These are phyloP conservation scores for Fusarium sp. DNA, from an alignment of 2,329 filamentous ascomycete genomes.

Conservation along the genomic window DNA sequence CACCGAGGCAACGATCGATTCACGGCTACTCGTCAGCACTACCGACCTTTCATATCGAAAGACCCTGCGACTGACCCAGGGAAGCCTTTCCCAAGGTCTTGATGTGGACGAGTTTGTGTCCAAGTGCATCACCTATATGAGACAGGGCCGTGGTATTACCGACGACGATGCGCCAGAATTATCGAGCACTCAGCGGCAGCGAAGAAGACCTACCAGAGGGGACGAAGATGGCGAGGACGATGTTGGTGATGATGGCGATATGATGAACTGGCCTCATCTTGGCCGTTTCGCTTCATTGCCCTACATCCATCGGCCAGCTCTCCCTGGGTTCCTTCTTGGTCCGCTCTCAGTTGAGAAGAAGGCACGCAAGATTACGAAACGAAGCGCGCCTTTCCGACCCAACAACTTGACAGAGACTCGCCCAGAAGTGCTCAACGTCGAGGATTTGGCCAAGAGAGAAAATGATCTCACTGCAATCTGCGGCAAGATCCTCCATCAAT, in stretches of 20 bases:
- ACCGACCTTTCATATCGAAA: conserved; percentile 85
- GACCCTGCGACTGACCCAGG: conserved; percentile 77
- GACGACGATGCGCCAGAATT: conserved; percentile 63
- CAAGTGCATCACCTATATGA: conserved; percentile 91
- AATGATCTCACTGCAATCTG: conserved; percentile 84
- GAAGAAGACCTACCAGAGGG: conserved; percentile 49
- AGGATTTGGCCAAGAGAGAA: conserved; percentile 81
- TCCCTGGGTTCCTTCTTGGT: conserved; percentile 87
- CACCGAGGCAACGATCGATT: conserved; percentile 89
- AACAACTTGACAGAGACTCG: conserved; percentile 76
- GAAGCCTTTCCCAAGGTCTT: conserved; percentile 77
- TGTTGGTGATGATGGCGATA: conserved; percentile 78
- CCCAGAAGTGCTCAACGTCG: conserved; percentile 80
- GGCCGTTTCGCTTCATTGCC: conserved; percentile 82
- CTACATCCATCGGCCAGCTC: conserved; percentile 76
- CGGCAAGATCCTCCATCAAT: conserved; percentile 73
- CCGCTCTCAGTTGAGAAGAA: conserved; percentile 92
- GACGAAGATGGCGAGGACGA: conserved; percentile 66
- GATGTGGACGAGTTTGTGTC: conserved; percentile 93
- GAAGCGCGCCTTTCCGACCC: conserved; percentile 76
- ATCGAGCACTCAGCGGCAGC: conserved; percentile 60
- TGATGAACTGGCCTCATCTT: conserved; percentile 86
- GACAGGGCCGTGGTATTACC: conserved; percentile 67
- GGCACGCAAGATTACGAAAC: conserved; percentile 74
- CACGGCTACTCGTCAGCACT: conserved; percentile 82